Base-by-base conservation (phyloP, 352 stramenopile genomes). In the Globisporangium irregulare region DNA sequence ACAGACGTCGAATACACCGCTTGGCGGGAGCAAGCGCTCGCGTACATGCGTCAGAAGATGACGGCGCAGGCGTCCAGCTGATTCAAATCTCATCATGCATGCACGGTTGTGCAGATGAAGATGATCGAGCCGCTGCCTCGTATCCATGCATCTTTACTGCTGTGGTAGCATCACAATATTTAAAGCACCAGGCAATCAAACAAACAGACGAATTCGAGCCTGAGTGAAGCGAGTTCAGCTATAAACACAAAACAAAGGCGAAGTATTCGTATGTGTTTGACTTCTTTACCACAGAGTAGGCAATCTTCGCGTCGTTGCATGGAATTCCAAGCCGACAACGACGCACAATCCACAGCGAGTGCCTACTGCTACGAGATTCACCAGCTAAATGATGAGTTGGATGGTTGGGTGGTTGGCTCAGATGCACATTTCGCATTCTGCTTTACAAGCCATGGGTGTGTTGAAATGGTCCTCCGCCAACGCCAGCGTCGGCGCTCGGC, bases 401-500 rank as follows among this genome's bases (percentile, higher is more conserved):
- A 51, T 51, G 43, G 43, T 12, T 51, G 41, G 41, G 8, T 51
- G 41, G 41, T n/a, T 50, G 43, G 38, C 4, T 48, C 38, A n/a
- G 2, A 24, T 51, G 6, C 43, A 24, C 43, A 24, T 51, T 8
- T 24, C 18, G 22, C 15, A 51, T 51, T 51, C 43, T 51, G 43
- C 7, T 18, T 51, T 56, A 36, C 48, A 66, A 34, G 3, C 65
- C 58, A 25, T 70, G 48, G 27, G 67, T 65, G 29, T 64, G 79
- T 25, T 82, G 76, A 67, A 95, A 95, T n/a, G 87, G 87, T 14
- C 87, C 87, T 22, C 87, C 87, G 32, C 87, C 87, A 24, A 95
- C 81, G 0, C 87, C 87, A 12, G 79, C 84, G 32, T 95, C 87
- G 0, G 89, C 71, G 43, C 84, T 92, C 10, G 80, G 69, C 58